Evolutionary conservation across 441 rosid genomes (phyloP), one percentile per base, ranked within the genome.

Genomic region (Manihot esculenta): DNA sequence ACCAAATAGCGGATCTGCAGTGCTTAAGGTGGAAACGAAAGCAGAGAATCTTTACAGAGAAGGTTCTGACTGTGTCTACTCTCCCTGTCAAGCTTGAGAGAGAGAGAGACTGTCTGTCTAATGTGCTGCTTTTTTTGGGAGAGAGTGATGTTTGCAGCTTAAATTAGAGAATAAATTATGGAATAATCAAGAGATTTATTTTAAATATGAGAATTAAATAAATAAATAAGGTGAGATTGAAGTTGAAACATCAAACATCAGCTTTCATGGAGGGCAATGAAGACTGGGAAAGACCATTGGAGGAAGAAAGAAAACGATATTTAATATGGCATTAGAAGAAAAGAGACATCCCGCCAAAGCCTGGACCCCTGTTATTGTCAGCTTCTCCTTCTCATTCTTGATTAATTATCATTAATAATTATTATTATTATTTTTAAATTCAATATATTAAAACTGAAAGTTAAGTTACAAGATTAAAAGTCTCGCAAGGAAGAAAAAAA

Each of bases 261-360:
- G 62, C 74, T 62, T 66, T 63, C 76, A 41, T 4, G 4, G 35
- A 30, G 70, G 59, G 41, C 5, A 35, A 2, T 35, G 41, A 35
- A 35, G 41, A 6, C 41, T 2, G 0, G 41, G 41, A 35, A 35
- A 0, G 41, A 35, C 41, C 5, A 35, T 6, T 35, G 7, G 41
- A 35, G 41, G 5, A 35, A 7, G 5, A 1, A n/a, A n/a, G n/a
- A n/a, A n/a, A n/a, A n/a, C n/a, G n/a, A n/a, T n/a, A n/a, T n/a
- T 18, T 14, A 58, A 18, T 57, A 15, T 23, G 20, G 58, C 10
- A 60, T 77, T 58, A 53, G 5, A 69, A 72, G 60, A 80, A 85
- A 57, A 78, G 67, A 60, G 89, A 88, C 89, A 76, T 84, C 92
- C 88, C 92, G 92, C 92, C 96, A 85, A 83, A 84, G 85, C 66